These are phyloP conservation scores for Leccinum fallax DNA, from an alignment of 1,284 basidiomycete species.

Conservation along the genomic window DNA sequence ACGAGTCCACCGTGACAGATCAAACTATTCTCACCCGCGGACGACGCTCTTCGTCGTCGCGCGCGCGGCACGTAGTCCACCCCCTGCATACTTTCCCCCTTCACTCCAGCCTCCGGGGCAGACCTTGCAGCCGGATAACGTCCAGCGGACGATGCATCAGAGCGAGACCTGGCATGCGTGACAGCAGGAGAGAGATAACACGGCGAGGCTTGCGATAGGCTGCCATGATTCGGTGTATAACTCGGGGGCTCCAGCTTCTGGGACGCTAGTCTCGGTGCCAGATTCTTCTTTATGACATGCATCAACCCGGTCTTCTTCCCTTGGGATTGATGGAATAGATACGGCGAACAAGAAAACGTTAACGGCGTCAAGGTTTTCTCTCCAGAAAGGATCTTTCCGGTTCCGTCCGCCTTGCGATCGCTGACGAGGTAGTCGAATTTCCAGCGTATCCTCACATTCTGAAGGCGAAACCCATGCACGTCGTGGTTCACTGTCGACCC, in stretches of 20 bases:
- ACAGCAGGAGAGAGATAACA: constrained; percentile 6
- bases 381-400: constrained; percentile 52
- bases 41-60: constrained; percentile 35
- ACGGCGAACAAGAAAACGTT: constrained; percentile 72
- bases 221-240: constrained; percentile 9
- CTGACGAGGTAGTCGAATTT: constrained; percentile 77
- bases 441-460: constrained; percentile 57
- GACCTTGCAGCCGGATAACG: constrained; percentile 9
- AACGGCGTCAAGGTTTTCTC: constrained; percentile 74
- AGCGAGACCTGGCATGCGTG: constrained; percentile 29
- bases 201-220: constrained; percentile 3
- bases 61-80: constrained; percentile 14
- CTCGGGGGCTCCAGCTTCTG: constrained; percentile 55
- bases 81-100: constrained; percentile 2
- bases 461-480: constrained; percentile 17
- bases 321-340: constrained; percentile 61
- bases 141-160: constrained; percentile 22
- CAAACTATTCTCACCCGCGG: constrained; percentile 31
- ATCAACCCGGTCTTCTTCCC: constrained; percentile 68
- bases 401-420: constrained; percentile 49
- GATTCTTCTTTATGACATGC: constrained; percentile 68
- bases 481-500: constrained; percentile 23
- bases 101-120: constrained; percentile 4
- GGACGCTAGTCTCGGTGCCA: constrained; percentile 59
- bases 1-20: not conserved